phyloP scores from a whole-genome alignment of 2,329 filamentous ascomycete genomes.

The Aspergillus aculeatus region DNA sequence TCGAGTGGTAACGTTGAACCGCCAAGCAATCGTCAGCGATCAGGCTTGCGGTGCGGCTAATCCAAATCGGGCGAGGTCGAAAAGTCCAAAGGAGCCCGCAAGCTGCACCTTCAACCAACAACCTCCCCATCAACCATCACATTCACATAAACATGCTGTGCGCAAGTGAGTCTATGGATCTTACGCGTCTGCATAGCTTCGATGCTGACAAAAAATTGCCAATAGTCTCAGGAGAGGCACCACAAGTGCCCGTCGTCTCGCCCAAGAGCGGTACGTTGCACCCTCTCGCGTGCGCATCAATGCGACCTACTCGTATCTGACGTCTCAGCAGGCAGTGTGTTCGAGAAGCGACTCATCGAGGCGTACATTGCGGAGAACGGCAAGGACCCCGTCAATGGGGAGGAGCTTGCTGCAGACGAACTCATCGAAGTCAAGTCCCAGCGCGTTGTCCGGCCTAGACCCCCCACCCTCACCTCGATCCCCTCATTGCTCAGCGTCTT shows the following conservation, averaged over 20 bases:
- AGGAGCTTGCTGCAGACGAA: constrained; percentile 79
- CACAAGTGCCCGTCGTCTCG: constrained; percentile 90
- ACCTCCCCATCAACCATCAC: constrained; percentile 23
- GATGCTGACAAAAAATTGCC: constrained; percentile 19
- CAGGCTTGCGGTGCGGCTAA: constrained; percentile 28
- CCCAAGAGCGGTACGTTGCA: constrained; percentile 77
- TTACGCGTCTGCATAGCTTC: neutral
- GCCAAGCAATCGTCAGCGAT: constrained; percentile 24
- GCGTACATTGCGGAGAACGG: constrained; percentile 91
- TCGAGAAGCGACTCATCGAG: constrained; percentile 92
- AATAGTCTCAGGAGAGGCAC: constrained; percentile 91
- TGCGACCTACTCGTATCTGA: constrained; percentile 28
- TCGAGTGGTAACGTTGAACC: neutral
- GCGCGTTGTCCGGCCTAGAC: constrained; percentile 80
- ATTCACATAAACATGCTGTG: constrained; percentile 54
- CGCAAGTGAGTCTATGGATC: constrained; percentile 57
- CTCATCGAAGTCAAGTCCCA: constrained; percentile 82
- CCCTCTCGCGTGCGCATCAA: constrained; percentile 15
- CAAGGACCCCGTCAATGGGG: constrained; percentile 85
- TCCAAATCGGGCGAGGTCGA: constrained; percentile 32
- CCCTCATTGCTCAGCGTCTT: constrained; percentile 91
- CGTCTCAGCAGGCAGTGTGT: constrained; percentile 68
- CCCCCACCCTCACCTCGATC: constrained; percentile 92
- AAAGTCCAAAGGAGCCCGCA: constrained; percentile 38
- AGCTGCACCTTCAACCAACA: constrained; percentile 30